Conservation (phyloP, 129 eudicot genomes). For the Silybum marianum region DNA sequence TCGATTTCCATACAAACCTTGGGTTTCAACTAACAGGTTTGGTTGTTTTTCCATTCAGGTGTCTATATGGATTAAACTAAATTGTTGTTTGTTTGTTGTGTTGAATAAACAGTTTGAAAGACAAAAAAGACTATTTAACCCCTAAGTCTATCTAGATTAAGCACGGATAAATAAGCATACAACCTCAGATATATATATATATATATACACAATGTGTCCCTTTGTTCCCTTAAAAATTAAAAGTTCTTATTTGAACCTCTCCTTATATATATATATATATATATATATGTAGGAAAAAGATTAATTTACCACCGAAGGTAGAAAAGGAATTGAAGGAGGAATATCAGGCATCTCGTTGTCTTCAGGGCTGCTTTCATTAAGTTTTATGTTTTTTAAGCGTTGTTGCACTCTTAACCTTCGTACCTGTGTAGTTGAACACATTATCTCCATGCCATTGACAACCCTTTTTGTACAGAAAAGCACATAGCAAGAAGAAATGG, state of each 20-base stretch:
- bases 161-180: constrained; percentile 8
- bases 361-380: constrained; percentile 36
- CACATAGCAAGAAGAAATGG: constrained; percentile 2
- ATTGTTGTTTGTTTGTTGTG: background rate
- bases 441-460: background rate
- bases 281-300: too few relatives aligned
- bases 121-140: background rate
- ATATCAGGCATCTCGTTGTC: constrained; percentile 94
- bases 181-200: background rate
- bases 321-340: constrained; percentile 87
- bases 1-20: too few relatives aligned
- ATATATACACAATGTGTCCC: too few relatives aligned
- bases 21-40: too few relatives aligned
- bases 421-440: constrained; percentile 46
- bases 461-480: background rate
- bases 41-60: background rate
- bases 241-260: too few relatives aligned
- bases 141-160: background rate
- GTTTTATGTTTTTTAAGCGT: constrained; percentile 58
- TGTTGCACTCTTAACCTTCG: constrained; percentile 92
- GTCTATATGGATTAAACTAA: background rate
- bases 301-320: constrained; percentile 75
- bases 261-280: too few relatives aligned
- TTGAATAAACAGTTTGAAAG: background rate
- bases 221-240: too few relatives aligned